These are phyloP conservation scores for Teunomyces cretensis DNA, from an alignment of 805 yeast genomes.

Conservation along the genomic window DNA sequence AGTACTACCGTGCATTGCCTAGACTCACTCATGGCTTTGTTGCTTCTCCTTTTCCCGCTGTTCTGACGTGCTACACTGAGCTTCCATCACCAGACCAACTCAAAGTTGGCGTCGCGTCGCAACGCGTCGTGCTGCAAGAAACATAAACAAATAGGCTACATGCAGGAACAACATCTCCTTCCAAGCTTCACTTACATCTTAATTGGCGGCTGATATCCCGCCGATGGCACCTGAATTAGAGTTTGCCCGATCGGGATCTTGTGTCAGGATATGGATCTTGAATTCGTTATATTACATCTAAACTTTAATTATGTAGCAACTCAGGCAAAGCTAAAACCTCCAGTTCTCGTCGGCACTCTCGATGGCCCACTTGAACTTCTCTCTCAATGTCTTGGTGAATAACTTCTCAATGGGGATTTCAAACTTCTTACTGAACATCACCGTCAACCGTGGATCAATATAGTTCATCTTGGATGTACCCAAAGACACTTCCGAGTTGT, in stretches of 20 bases:
- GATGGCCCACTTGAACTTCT: constrained; percentile 94
- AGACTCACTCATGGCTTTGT: no score
- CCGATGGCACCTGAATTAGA: no score
- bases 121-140: neutral
- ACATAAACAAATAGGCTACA: neutral
- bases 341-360: constrained; percentile 86
- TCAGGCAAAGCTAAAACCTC: constrained; percentile 57
- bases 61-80: no score
- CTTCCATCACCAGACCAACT: neutral
- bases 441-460: constrained; percentile 91
- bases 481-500: constrained; percentile 87
- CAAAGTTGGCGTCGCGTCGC: constrained; percentile 1
- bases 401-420: constrained; percentile 90
- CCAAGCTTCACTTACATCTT: neutral
- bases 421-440: constrained; percentile 81
- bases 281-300: neutral
- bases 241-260: neutral
- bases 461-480: constrained; percentile 94
- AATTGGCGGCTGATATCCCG: no score
- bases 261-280: neutral
- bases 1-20: neutral
- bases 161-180: neutral
- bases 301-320: neutral
- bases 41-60: no score
- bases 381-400: constrained; percentile 86